Evolutionary conservation across 768 basidiomycete species (phyloP).

Genomic region (Grammothele lineata): DNA sequence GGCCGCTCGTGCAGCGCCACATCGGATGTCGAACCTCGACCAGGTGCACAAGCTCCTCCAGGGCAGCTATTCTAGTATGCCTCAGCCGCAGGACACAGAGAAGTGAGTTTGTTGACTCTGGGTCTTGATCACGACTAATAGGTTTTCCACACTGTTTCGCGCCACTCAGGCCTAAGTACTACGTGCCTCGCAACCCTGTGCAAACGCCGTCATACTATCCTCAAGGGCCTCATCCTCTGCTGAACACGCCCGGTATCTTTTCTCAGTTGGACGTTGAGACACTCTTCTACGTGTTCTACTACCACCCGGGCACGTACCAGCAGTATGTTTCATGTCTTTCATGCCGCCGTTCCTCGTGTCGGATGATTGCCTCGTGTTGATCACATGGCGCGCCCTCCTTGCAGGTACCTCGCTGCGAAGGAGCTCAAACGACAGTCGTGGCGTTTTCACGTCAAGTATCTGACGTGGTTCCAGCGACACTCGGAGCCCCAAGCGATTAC

Average conservation of each 20-base stretch:
- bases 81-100: slow-evolving; percentile 92
- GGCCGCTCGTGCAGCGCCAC: slow-evolving; percentile 43
- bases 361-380: background rate
- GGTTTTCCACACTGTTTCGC: too few species aligned
- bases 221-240: slow-evolving; percentile 74
- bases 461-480: slow-evolving; percentile 99
- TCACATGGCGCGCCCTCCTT: background rate
- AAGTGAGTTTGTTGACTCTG: slow-evolving; percentile 73
- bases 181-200: slow-evolving; percentile 89
- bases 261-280: slow-evolving; percentile 94
- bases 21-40: slow-evolving; percentile 82
- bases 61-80: slow-evolving; percentile 82
- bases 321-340: slow-evolving; percentile 55
- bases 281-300: slow-evolving; percentile 98
- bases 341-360: too few species aligned
- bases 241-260: slow-evolving; percentile 83
- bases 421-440: slow-evolving; percentile 97
- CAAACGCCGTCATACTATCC: slow-evolving; percentile 94
- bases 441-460: slow-evolving; percentile 98
- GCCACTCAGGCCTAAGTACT: slow-evolving; percentile 92
- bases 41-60: slow-evolving; percentile 93
- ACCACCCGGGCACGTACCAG: slow-evolving; percentile 94
- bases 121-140: too few species aligned
- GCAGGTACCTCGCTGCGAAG: slow-evolving; percentile 89
- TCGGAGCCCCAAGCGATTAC: slow-evolving; percentile 98